Conservation (phyloP, 768 basidiomycete species). For the Coprinellus aureogranulatus region DNA sequence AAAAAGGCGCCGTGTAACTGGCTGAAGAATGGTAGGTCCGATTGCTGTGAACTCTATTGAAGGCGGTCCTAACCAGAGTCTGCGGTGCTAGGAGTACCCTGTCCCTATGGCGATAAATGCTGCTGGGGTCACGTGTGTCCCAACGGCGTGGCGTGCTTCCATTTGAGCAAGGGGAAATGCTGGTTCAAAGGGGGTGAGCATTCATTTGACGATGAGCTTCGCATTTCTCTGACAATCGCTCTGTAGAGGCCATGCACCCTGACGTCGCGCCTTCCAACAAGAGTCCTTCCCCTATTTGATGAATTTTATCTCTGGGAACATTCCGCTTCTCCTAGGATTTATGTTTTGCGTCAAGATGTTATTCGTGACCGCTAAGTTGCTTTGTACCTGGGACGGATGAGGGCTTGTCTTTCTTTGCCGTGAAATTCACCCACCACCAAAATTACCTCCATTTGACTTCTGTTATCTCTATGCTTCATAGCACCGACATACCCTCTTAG, state of each 20-base stretch:
- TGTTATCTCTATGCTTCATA: too few relatives aligned
- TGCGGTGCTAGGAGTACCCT: slow-evolving; percentile 52
- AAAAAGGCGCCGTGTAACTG: slow-evolving; percentile 87
- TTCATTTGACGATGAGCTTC: not conserved
- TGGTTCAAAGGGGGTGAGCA: slow-evolving; percentile 77
- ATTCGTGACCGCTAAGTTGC: not conserved
- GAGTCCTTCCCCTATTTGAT: not conserved
- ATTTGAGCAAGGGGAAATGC: slow-evolving; percentile 76
- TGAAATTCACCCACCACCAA: too few relatives aligned
- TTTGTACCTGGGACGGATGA: not conserved
- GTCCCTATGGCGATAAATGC: slow-evolving; percentile 72
- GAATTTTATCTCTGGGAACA: not conserved
- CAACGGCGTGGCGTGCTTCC: slow-evolving; percentile 69
- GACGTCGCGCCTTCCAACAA: slow-evolving; percentile 12
- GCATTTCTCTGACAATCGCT: not conserved
- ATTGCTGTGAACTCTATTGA: not conserved
- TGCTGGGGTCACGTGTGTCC: slow-evolving; percentile 87
- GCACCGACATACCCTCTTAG: too few relatives aligned
- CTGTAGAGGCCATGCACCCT: slow-evolving; percentile 46
- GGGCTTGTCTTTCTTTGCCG: not conserved
- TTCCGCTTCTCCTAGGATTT: not conserved
- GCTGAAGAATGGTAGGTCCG: slow-evolving; percentile 64
- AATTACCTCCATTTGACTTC: too few relatives aligned
- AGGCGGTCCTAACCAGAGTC: slow-evolving; percentile 1
- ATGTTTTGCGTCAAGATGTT: slow-evolving; percentile 3